Conservation (phyloP, 2,329 filamentous ascomycete species). For the Neurospora sp. region DNA sequence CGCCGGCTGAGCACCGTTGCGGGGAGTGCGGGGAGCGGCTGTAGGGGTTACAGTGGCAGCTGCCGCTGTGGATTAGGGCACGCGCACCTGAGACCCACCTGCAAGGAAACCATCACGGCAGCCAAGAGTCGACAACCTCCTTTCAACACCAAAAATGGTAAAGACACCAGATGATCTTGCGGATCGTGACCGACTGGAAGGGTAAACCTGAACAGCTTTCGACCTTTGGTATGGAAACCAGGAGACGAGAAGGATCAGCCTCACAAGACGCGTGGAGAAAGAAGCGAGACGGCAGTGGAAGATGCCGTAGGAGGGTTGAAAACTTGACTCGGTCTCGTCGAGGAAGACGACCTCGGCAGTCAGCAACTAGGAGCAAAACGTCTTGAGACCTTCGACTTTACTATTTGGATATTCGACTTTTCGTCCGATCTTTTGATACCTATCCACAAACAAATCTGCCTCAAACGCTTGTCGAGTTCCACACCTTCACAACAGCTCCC, state of each 20-base stretch:
- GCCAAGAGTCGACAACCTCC: not conserved
- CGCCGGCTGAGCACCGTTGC: not conserved
- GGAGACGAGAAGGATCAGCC: not conserved
- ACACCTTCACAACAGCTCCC: conserved; percentile 19
- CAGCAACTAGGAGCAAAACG: not conserved
- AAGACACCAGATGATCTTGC: not conserved
- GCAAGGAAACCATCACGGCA: not conserved
- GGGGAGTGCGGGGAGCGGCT: not conserved
- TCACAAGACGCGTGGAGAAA: not conserved
- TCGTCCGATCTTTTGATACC: not conserved
- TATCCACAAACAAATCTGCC: not conserved
- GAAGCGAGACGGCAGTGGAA: not conserved
- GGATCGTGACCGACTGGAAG: not conserved
- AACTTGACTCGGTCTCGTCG: not conserved
- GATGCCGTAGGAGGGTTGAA: not conserved
- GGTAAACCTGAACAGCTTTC: not conserved
- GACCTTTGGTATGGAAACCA: not conserved
- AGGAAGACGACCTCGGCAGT: not conserved
- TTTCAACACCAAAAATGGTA: not conserved
- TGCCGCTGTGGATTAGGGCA: not conserved
- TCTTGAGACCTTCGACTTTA: not conserved
- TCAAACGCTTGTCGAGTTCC: conserved; percentile 5
- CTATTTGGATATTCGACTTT: not conserved
- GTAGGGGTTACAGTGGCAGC: not conserved
- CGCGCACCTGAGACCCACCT: not conserved